Conservation (phyloP, 2,329 filamentous ascomycete genomes). For the Chaetomiaceae sp. region DNA sequence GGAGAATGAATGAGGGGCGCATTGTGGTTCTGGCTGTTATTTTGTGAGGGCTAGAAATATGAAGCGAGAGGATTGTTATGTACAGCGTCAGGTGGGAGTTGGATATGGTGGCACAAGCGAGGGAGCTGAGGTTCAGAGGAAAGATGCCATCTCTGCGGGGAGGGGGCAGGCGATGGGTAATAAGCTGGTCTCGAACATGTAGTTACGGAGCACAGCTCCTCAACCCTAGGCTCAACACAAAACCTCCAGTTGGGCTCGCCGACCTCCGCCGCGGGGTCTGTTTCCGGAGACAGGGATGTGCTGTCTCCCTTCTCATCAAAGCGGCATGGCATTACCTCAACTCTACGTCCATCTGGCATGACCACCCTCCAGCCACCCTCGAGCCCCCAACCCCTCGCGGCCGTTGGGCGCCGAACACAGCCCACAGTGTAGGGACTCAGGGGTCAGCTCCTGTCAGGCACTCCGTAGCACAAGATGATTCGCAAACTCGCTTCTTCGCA, state of each 20-base stretch:
- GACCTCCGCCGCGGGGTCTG: neutral
- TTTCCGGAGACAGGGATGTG: neutral
- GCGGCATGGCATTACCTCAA: slow-evolving; percentile 6
- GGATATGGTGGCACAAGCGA: no score
- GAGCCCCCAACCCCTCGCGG: no score
- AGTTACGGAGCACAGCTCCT: neutral
- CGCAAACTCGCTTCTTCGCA: no score
- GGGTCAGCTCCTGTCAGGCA: no score
- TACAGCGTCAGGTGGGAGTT: no score
- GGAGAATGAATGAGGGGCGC: slow-evolving; percentile 22
- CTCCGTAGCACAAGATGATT: neutral
- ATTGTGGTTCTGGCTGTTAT: slow-evolving; percentile 16
- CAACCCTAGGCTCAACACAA: neutral
- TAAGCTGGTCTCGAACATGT: no score
- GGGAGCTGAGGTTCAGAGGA: neutral
- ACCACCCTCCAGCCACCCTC: neutral
- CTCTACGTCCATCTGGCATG: neutral
- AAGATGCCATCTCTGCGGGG: neutral
- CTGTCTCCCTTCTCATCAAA: no score
- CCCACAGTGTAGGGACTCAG: no score
- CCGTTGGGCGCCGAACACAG: no score
- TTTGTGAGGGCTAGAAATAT: neutral
- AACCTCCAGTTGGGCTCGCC: neutral
- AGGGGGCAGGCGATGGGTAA: neutral
- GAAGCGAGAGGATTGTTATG: neutral